Evolutionary conservation across 2,329 filamentous ascomycete species (phyloP), one percentile per base, ranked within the genome.

Genomic region (Diaporthe helianthi): DNA sequence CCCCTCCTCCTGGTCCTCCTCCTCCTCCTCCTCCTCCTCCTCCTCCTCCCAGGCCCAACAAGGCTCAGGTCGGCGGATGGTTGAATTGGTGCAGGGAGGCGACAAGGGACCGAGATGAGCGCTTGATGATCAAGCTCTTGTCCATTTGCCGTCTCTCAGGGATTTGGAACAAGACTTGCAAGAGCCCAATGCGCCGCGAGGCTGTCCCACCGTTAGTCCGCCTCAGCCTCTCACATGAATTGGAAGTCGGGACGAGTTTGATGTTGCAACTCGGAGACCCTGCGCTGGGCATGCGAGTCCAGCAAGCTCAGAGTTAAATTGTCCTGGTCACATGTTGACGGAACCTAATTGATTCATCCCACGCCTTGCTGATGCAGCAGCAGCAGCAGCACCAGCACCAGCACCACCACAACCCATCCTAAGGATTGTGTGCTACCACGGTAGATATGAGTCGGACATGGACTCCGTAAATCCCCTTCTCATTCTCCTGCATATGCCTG

Each of bases 211-310:
- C 12, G 41, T 19, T 29, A 36, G 19, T 46, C 44, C 58, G 58
- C 58, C 58, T 46, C 19, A 49, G 44, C 58, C 41, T 63, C 58
- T 24, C 15, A 63, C 58, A 63, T 33, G n/a, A 49, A 41, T 63
- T 63, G 58, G n/a, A n/a, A n/a, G n/a, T n/a, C n/a, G n/a, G 58
- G 58, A 63, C 58, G 58, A 49, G 58, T 63, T 49, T 63, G 58
- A 63, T 63, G 47, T 63, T 29, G 29, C 54, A n/a, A 60, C 17
- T 60, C 54, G 36, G 41, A n/a, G n/a, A 29, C 29, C 54, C 36
- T 24, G 38, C 53, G 17, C 33, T 29, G 13, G 33, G 41, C 4
- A 3, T 19, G 44, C 41, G 13, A 13, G 29, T 49, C n/a, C 29
- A 49, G 41, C 58, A 63, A 49, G 58, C 58, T 63, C 58, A 19